Base-by-base conservation (phyloP, 352 stramenopile species). In the Thalassiosira exigua region DNA sequence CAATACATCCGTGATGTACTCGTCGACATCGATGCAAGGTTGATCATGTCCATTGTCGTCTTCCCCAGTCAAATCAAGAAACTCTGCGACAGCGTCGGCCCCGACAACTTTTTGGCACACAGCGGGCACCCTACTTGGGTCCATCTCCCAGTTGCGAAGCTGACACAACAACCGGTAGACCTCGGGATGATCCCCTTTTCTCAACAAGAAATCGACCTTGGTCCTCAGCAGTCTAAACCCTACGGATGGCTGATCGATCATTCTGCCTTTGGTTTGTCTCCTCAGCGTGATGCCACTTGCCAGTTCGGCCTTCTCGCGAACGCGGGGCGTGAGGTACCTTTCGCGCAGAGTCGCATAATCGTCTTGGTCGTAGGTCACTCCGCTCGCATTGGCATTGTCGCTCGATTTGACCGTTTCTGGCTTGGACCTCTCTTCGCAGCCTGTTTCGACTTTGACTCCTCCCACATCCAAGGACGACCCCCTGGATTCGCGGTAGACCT, bases 111-210 rank as follows among this genome's bases (percentile, higher is more conserved):
- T 33, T 22, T 48, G 30, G 52, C 57, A 65, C 14, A 58, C 51
- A 12, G 36, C 24, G 3, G 69, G 69, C 39, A 79, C 58, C 21
- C 50, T 33, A 22, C 32, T 68, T 17, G 72, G 64, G 59, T 81
- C 44, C 21, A 81, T 22, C 22, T 81, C 72, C 59, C 59, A 81
- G 21, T 46, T 51, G 26, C 72, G 48, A n/a, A 81, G 26, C 44
- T 75, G 64, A 33, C 44, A 70, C 27, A 81, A 64, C 29, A 81
- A 26, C 65, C 42, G 46, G 42, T 81, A 81, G 4, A 81, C 41
- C 30, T 69, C 64, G 7, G 29, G 24, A 26, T 42, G 44, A 39
- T 75, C 9, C 19, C 54, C 17, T 42, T 71, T 71, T 22, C 53
- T 75, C 12, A 53, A 12, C 21, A 75, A 27, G 3, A n/a, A 36